Base-by-base conservation (phyloP, 164 flowering plant genomes). In the Cinnamomum chago region DNA sequence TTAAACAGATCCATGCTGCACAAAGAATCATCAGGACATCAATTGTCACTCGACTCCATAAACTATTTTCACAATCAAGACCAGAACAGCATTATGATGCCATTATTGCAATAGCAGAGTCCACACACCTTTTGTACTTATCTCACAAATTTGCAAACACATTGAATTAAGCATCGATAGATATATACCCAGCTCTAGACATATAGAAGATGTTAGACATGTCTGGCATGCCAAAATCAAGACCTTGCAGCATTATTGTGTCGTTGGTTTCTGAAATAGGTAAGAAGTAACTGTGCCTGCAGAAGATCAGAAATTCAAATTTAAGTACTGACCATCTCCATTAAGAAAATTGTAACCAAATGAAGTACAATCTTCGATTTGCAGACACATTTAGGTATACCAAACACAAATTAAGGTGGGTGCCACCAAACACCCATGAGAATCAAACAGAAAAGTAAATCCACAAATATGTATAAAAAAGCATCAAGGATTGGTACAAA, bases 221-320 rank as follows among this genome's bases (percentile, higher is more conserved):
- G 9, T 17, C 30, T 3, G 2, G 58, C 30, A 3, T 72, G 55
- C 28, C 58, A 30, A 58, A 14, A 22, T 74, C 82, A 88, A 25
- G 85, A 85, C 83, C 93, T 84, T 47, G 88, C 92, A 52, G 82
- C 83, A 78, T 81, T 83, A 17, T 87, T 89, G 67, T 90, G 93
- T 24, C 93, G 81, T 72, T 90, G 94, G 82, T 71, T 90, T 80
- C 92, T 84, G 79, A 91, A 91, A 81, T 76, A 80, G 72, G 78
- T 84, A 7, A 91, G 91, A 50, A 91, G 90, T 17, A 82, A 76
- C 65, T 87, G 90, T 65, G 97, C 97, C 97, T 91, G 89, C 81
- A 82, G 72, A 62, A 24, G 51, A 51, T 14, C 30, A 50, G 15
- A 58, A 12, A 11, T 20, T 12, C 27, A 58, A 70, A 81, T 50